Evolutionary conservation across 2,329 filamentous ascomycete species (phyloP), one percentile per base, ranked within the genome.

Genomic region (Botryotinia convoluta): DNA sequence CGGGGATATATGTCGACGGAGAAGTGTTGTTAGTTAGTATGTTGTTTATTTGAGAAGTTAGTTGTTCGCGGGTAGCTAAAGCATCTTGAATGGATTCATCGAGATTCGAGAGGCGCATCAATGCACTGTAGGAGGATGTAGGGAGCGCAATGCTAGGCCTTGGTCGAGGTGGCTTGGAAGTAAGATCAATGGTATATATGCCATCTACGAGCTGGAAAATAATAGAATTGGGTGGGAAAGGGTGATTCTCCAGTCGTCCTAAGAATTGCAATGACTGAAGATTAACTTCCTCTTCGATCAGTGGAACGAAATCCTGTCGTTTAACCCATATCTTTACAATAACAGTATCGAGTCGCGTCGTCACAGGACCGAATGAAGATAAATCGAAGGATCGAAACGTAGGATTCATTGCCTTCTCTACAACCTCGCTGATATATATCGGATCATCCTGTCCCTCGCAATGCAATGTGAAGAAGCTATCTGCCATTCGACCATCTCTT

Each of bases 71-170:
- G 0, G 93, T 97, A 1, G 90, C 88, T 16, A 97, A 84, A 1
- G 94, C 94, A 82, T 98, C 95, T 80, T 97, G 94, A 37, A 98
- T 93, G 72, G 94, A 97, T 80, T 92, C 93, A 75, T 97, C 94
- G 26, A 98, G 86, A 73, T 95, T 97, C 9, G 93, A 91, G 18
- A 98, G 86, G 74, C 93, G 91, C 91, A 98, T 95, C 32, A 98
- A 85, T 2, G 93, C 90, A 79, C 94, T 94, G 81, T 97, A 98
- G 0, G 94, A 94, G 0, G 94, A 94, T 0, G 92, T 94, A 0
- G 88, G 84, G 0, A 88, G 81, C 3, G 84, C 77, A 1, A 86
- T 82, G 9, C 86, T 85, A 37, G 87, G 84, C 75, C 87, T 89
- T 0, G 88, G 87, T 37, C 75, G 76, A 59, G 78, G 79, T n/a